Percentiles rank a stretch among this genome's conserved stretches.
Evolutionary conservation across 768 basidiomycete genomes (phyloP).

Genomic region (Leccinum obscurum): DNA sequence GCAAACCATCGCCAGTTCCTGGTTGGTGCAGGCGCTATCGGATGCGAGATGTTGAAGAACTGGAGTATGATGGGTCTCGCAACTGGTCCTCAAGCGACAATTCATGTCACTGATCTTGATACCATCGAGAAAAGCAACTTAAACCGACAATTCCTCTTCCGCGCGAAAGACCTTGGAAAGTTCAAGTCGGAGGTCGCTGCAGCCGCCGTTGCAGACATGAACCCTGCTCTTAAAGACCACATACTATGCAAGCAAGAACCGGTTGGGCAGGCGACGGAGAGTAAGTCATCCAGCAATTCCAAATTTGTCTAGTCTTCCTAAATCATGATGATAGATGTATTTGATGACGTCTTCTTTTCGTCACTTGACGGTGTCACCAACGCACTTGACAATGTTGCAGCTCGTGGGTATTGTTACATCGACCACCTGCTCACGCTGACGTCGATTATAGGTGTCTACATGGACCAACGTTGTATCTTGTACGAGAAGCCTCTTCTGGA

Average conservation of each 20-base stretch:
- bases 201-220: slow-evolving; percentile 92
- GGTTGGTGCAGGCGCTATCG: slow-evolving; percentile 98
- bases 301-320: slow-evolving; percentile 10
- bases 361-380: slow-evolving; percentile 93
- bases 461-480: slow-evolving; percentile 98
- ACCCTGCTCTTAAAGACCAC: slow-evolving; percentile 83
- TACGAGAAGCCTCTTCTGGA: slow-evolving; percentile 95
- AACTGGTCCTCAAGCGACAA: slow-evolving; percentile 71
- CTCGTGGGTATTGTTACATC: slow-evolving; percentile 57
- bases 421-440: slow-evolving; percentile 3
- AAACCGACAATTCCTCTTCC: slow-evolving; percentile 97
- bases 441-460: slow-evolving; percentile 74
- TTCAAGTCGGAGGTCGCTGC: slow-evolving; percentile 97
- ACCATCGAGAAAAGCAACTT: slow-evolving; percentile 99
- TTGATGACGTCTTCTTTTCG: slow-evolving; percentile 86
- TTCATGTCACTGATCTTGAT: slow-evolving; percentile 96
- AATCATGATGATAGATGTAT: slow-evolving; percentile 58
- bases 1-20: slow-evolving; percentile 90
- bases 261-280: slow-evolving; percentile 90
- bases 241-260: slow-evolving; percentile 89
- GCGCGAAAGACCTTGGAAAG: slow-evolving; percentile 92
- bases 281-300: slow-evolving; percentile 46
- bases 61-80: slow-evolving; percentile 99
- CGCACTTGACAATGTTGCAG: slow-evolving; percentile 94
- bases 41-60: slow-evolving; percentile 99